Conservation (phyloP, 202 grass and related monocot species). For the Schoenoplectus triqueter region DNA sequence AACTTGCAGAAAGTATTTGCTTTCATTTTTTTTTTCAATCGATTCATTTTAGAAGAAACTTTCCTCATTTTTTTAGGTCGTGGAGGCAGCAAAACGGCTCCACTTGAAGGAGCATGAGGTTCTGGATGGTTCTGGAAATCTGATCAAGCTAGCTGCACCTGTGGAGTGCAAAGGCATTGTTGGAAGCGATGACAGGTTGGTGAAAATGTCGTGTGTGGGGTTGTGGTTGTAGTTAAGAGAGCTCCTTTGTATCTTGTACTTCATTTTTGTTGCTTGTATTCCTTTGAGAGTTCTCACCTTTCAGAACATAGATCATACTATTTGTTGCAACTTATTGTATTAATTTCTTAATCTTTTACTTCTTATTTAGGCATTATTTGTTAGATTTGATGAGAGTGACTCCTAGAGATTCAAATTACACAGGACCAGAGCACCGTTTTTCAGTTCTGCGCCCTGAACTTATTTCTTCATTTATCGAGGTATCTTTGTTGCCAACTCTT, state of each 20-base stretch:
- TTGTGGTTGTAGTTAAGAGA: slow-evolving; percentile 32
- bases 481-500: slow-evolving; percentile 36
- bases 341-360: neutral
- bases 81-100: slow-evolving; percentile 85
- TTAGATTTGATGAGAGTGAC: slow-evolving; percentile 99
- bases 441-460: slow-evolving; percentile 95
- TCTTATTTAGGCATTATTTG: slow-evolving; percentile 80
- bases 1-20: neutral
- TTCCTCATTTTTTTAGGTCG: slow-evolving; percentile 50
- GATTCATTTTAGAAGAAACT: slow-evolving; percentile 31
- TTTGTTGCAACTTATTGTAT: neutral
- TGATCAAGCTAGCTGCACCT: slow-evolving; percentile 91
- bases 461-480: slow-evolving; percentile 83
- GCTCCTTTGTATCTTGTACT: neutral
- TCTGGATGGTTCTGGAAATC: slow-evolving; percentile 94
- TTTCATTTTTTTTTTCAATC: neutral
- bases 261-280: slow-evolving; percentile 8
- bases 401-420: slow-evolving; percentile 95
- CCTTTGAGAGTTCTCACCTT: neutral
- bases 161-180: slow-evolving; percentile 99
- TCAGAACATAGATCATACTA: neutral
- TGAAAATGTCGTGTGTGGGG: neutral
- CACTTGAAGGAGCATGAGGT: slow-evolving; percentile 92
- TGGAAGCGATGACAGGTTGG: slow-evolving; percentile 96
- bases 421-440: slow-evolving; percentile 80